phyloP scores from a whole-genome alignment of 805 yeast species.

The Phaffomyces antillensis region DNA sequence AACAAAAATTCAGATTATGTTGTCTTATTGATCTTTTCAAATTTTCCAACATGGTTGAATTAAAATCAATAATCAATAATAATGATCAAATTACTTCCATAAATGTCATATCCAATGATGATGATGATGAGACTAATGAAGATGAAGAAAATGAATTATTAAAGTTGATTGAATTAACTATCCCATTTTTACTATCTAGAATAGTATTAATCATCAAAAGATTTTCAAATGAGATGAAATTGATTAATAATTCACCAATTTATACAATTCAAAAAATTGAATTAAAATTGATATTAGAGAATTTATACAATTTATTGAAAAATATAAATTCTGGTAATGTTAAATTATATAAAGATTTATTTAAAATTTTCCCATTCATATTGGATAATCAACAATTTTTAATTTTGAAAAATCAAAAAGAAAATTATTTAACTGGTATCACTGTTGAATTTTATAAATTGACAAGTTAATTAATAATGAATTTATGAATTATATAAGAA shows the following conservation, averaged over 20 bases:
- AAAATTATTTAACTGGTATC: slow-evolving; percentile 12
- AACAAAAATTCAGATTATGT: slow-evolving; percentile 41
- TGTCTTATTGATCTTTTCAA: slow-evolving; percentile 51
- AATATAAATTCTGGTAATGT: not conserved
- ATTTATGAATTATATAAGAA: no score
- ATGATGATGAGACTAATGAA: no score
- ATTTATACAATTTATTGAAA: slow-evolving; percentile 29
- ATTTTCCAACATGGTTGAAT: slow-evolving; percentile 18
- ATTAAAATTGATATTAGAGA: slow-evolving; percentile 38
- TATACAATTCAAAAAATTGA: slow-evolving; percentile 62
- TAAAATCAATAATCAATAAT: not conserved
- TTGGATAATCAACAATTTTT: slow-evolving; percentile 18
- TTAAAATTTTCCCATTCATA: slow-evolving; percentile 18
- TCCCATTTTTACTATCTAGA: slow-evolving; percentile 50
- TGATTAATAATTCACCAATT: slow-evolving; percentile 58
- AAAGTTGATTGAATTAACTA: slow-evolving; percentile 23
- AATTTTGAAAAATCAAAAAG: slow-evolving; percentile 6
- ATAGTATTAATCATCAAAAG: slow-evolving; percentile 55
- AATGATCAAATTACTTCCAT: no score
- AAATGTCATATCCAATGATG: no score
- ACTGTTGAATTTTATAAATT: slow-evolving; percentile 20
- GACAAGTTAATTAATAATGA: slow-evolving; percentile 8
- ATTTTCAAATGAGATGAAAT: slow-evolving; percentile 53
- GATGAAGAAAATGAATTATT: not conserved
- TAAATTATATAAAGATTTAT: slow-evolving; percentile 5